Base-by-base conservation (phyloP, 2,329 filamentous ascomycete species). In the Exophiala phaeomuriformis region DNA sequence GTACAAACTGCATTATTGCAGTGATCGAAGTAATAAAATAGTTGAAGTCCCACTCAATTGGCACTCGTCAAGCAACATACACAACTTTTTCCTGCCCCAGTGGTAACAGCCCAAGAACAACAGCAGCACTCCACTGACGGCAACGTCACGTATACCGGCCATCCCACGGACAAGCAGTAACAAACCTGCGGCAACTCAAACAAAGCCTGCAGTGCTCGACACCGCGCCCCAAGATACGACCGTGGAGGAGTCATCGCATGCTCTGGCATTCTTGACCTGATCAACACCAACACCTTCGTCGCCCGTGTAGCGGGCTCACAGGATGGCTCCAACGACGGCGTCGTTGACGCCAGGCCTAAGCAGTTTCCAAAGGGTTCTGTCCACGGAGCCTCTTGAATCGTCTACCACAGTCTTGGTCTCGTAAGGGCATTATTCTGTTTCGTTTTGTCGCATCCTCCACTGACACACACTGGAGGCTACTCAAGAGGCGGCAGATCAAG, bases 401-500 rank as follows among this genome's bases (percentile, higher is more conserved):
- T 90, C 88, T 5, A 85, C 94, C 60, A 90, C 96, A 69, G 59
- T 63, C 55, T 44, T 32, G 10, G 52, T 57, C 30, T 59, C 57
- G 57, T 59, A 44, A 41, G 57, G 43, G 4, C 35, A 41, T 2
- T 19, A 41, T 9, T 31, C 9, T 10, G 6, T 35, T 12, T 12
- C 31, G 7, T 36, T 12, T n/a, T 4, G 5, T 41, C 5, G 19
- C 6, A 28, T 41, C 19, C 5, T 3, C 12, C 4, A 41, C n/a
- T 29, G 5, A 37, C 33, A 8, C 27, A 10, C 12, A 39, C 48
- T 56, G 43, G 52, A 93, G 88, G 49, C 83, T 96, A 19, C 80
- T 98, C 61, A 96, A 95, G 71, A 80, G 90, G 68, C 80, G 90
- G 64, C 91, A 97, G 68, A 95, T 98, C 65, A 82, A 81, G 57